phyloP scores from a whole-genome alignment of 257 asterid species.

The Mitragyna speciosa region DNA sequence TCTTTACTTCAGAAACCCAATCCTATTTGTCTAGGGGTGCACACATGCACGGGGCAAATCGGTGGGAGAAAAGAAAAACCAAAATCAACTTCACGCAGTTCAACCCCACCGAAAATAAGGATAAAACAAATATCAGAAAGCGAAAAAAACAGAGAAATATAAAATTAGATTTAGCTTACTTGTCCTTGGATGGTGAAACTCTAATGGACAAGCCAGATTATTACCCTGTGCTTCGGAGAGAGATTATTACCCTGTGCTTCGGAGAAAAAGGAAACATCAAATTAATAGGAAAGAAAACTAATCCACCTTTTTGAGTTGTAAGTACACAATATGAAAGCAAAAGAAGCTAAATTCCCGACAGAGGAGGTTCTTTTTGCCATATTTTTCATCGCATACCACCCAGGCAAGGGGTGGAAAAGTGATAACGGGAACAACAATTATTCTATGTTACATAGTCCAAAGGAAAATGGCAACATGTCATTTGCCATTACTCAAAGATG shows the following conservation, averaged over 20 bases:
- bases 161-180: background rate
- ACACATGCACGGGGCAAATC: background rate
- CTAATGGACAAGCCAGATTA: background rate
- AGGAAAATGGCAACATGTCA: background rate
- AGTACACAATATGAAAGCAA: background rate
- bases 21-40: background rate
- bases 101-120: background rate
- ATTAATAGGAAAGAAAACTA: background rate
- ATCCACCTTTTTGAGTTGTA: background rate
- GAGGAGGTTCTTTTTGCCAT: background rate
- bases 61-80: background rate
- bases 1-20: background rate
- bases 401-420: background rate
- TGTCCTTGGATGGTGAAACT: background rate
- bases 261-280: no score
- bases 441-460: background rate
- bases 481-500: background rate
- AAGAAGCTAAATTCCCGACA: slow-evolving; percentile 5
- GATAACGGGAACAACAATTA: background rate
- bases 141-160: background rate
- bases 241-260: background rate
- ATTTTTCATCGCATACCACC: background rate
- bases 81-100: background rate
- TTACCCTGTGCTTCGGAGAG: background rate
- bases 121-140: background rate